phyloP scores from a whole-genome alignment of 805 yeast species.

The Kuraishia ogatae region DNA sequence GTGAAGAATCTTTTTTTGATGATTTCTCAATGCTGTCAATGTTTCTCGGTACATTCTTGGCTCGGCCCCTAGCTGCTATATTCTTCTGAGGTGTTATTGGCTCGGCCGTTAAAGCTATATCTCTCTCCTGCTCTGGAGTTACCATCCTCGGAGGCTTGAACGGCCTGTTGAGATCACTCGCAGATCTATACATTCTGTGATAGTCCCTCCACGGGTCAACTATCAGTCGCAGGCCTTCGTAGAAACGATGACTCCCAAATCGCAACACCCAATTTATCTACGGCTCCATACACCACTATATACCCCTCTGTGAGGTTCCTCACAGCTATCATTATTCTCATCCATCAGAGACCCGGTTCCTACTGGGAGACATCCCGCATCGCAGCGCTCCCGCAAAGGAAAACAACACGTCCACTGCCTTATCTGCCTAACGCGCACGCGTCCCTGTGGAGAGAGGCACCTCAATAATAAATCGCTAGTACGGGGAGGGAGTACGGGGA shows the following conservation, averaged over 20 bases:
- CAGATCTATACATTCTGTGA: slow-evolving; percentile 1
- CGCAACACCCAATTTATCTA: too few species aligned
- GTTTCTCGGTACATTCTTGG: neutral
- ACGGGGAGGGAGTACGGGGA: too few species aligned
- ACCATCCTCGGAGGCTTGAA: slow-evolving; percentile 41
- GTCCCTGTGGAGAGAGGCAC: neutral
- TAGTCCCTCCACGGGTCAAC: too few species aligned
- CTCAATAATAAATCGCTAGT: too few species aligned
- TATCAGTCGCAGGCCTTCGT: too few species aligned
- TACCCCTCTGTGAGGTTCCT: too few species aligned
- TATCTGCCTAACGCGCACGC: neutral
- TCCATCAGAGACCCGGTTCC: too few species aligned
- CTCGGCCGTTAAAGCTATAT: neutral
- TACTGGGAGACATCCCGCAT: neutral
- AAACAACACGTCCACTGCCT: neutral
- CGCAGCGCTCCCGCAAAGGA: neutral
- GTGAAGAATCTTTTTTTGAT: neutral
- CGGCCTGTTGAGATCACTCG: slow-evolving; percentile 28
- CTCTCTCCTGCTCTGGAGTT: neutral
- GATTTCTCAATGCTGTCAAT: neutral
- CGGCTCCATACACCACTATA: too few species aligned
- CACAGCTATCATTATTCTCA: neutral
- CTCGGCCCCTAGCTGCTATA: neutral
- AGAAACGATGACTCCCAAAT: too few species aligned
- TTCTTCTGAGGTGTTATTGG: neutral